Conservation (phyloP, 2,329 filamentous ascomycete species). For the Simplicillium sp. region DNA sequence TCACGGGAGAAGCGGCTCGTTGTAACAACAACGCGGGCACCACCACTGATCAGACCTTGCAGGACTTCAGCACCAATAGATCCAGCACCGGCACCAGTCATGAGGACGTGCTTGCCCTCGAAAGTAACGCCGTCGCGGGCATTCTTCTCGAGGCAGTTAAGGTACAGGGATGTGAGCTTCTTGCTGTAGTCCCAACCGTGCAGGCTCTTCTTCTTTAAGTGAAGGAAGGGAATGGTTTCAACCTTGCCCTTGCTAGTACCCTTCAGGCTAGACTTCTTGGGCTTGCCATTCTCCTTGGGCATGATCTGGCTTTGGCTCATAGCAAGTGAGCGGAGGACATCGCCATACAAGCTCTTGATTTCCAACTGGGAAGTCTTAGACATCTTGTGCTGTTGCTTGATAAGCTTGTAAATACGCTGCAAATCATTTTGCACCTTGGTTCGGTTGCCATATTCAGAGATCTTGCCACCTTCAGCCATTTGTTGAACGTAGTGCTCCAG, state of each 20-base stretch:
- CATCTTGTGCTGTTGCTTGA: conserved; percentile 95
- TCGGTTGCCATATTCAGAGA: conserved; percentile 96
- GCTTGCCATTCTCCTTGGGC: conserved; percentile 71
- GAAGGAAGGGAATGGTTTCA: conserved; percentile 95
- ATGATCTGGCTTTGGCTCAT: conserved; percentile 99
- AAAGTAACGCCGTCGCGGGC: conserved; percentile 84
- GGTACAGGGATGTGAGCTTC: conserved; percentile 87
- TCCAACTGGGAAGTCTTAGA: conserved; percentile 94
- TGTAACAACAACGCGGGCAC: conserved; percentile 92
- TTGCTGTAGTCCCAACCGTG: conserved; percentile 99
- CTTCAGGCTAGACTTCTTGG: conserved; percentile 41
- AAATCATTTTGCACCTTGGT: conserved; percentile 97
- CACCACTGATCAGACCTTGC: conserved; percentile 90
- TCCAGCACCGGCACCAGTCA: conserved; percentile 96
- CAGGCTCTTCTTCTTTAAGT: conserved; percentile 86
- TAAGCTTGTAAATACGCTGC: conserved; percentile 92
- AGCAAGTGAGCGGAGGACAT: conserved; percentile 84
- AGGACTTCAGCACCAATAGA: conserved; percentile 97
- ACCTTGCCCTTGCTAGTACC: conserved; percentile 73
- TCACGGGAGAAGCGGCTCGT: conserved; percentile 94
- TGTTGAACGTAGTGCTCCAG: conserved; percentile 97
- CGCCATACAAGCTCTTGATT: conserved; percentile 90
- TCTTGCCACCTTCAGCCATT: conserved; percentile 97
- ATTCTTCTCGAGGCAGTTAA: conserved; percentile 84
- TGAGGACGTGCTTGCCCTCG: conserved; percentile 89